Evolutionary conservation across 805 yeast genomes (phyloP), one percentile per base, ranked within the genome.

Genomic region (Saccharomycopsis sp.): DNA sequence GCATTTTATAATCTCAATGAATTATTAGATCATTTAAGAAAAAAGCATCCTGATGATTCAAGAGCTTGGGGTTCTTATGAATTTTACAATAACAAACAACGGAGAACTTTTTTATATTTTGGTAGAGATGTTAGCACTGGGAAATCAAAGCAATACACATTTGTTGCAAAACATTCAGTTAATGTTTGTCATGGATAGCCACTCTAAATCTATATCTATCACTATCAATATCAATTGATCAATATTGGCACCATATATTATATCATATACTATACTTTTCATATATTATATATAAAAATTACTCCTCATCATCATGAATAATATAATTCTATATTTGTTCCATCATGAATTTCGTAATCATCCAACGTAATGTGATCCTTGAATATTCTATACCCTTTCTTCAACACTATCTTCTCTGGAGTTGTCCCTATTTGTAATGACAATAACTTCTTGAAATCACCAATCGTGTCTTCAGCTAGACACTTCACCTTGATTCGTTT

Each of bases 301-400:
- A 26, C 29, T 26, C 8, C 29, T 26, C 13, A 26, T 26, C 29
- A 8, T 46, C 32, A 82, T 21, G 79, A 66, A 58, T 84, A 84
- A 56, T 86, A 93, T 60, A 90, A 65, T 63, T 90, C 98, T 53
- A 90, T 63, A 61, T 81, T 86, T 50, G 84, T 81, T 7, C 95
- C 95, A 60, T 88, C 81, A 57, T 88, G 95, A 16, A 90, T 79
- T 60, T 90, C 98, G 59, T 93, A 90, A 61, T 90, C 98, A n/a
- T 83, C 96, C 37, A 90, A 67, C 1, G 89, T 72, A 44, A 90
- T 90, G 59, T 89, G 97, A 57, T 90, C 93, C 59, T 93, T 93
- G 60, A 77, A 79, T 0, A 85, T 75, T 53, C 77, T 81, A 56
- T 87, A 81, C 1, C 97, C 96, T 58, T 86, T 89, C 61, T 87